Evolutionary conservation across 2,329 filamentous ascomycete species (phyloP), one percentile per base, ranked within the genome.

Genomic region (Aspergillus eucalypticola): DNA sequence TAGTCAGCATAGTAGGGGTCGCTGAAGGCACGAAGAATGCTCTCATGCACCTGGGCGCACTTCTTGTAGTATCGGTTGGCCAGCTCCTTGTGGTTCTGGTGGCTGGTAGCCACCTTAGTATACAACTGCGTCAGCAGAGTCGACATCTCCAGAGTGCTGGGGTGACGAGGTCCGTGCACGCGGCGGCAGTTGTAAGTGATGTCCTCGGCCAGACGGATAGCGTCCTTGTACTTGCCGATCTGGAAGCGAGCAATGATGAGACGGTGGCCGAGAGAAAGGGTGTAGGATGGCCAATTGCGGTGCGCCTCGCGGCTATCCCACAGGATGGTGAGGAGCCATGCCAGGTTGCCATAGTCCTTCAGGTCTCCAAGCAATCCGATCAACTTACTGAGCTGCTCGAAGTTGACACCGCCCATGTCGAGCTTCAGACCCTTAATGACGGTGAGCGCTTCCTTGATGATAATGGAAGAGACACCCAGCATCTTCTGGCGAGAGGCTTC

Each of bases 121-220:
- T 83, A 84, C 3, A 84, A 74, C 66, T 82, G 74, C 0, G 81
- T 79, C 4, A 84, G 75, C 6, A 84, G 74, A 53, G 77, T 75
- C 48, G 79, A 81, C 59, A 80, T 79, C 64, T 82, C 78, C 48
- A 83, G 69, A 2, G 82, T 83, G 54, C 75, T 75, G 1, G 76
- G 71, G 59, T 82, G 76, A 19, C 78, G 74, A 21, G 77, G 73
- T 6, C 82, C 82, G 66, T 82, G 80, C 23, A 82, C 81, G 32
- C 82, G 80, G 23, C 80, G 79, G 67, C 83, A 79, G 69, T 84
- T 85, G 75, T 84, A 84, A 3, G 79, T 78, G 49, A 84, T 83
- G 64, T 83, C 80, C 69, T 84, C 82, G 63, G 79, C 79, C 35
- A 85, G 77, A 38, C 74, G 76, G 32, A 81, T 64, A n/a, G 80